A percentile compares a stretch with the other conserved stretches of the same genome.
These are phyloP conservation scores for Choanephora cucurbitarum DNA, from an alignment of 371 early-diverging fungal genomes.

Conservation along the genomic window DNA sequence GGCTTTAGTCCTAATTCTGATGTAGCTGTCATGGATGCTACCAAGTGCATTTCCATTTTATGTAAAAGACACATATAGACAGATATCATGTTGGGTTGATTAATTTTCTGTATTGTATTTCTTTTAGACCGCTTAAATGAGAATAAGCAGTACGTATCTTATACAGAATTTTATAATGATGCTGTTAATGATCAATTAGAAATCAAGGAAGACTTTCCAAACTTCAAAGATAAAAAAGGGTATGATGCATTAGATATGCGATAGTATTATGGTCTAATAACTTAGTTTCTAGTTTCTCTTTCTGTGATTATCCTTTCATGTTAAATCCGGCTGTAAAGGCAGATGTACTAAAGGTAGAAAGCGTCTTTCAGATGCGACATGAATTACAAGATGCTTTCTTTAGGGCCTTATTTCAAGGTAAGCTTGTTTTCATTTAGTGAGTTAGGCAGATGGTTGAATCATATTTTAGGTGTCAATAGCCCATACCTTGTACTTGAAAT, in stretches of 20 bases:
- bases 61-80: too few species aligned
- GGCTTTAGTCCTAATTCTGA: conserved; percentile 42
- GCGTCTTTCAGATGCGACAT: conserved; percentile 77
- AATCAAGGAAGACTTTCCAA: conserved; percentile 82
- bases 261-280: too few species aligned
- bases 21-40: conserved; percentile 42
- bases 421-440: too few species aligned
- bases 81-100: too few species aligned
- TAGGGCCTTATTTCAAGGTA: conserved; percentile 78
- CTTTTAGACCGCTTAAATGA: conserved; percentile 59
- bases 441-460: too few species aligned
- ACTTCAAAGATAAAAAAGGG: conserved; percentile 71
- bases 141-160: conserved; percentile 42
- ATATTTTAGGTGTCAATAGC: conserved; percentile 78
- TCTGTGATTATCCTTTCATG: conserved; percentile 81
- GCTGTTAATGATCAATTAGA: conserved; percentile 75
- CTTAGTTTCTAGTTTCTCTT: conserved; percentile 75
- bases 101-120: too few species aligned
- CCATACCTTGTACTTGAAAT: conserved; percentile 88
- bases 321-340: conserved; percentile 79
- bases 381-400: conserved; percentile 79
- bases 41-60: conserved; percentile 45
- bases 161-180: conserved; percentile 73
- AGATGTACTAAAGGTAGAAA: conserved; percentile 80
- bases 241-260: not conserved